Conservation (phyloP, 208 protist genomes). For the Trichomonas vaginalis region DNA sequence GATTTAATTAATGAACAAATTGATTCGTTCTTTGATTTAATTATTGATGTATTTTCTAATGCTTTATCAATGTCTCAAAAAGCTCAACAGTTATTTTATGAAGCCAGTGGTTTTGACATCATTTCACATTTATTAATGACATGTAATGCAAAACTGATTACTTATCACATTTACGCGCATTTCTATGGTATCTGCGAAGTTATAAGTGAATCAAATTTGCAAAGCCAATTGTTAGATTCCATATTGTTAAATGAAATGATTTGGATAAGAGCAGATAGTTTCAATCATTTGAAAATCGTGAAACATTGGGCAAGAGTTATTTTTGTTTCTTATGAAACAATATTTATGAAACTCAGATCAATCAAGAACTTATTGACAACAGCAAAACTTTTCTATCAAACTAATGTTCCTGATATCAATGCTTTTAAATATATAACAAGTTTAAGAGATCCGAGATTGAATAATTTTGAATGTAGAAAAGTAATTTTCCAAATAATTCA, state of each 20-base stretch:
- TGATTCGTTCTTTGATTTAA: not conserved
- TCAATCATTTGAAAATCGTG: not conserved
- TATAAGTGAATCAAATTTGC: not conserved
- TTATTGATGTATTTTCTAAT: not conserved
- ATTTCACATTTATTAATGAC: not conserved
- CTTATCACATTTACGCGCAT: not conserved
- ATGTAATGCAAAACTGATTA: not conserved
- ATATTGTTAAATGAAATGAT: not conserved
- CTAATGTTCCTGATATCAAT: not conserved
- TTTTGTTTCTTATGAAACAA: not conserved
- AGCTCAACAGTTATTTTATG: not conserved
- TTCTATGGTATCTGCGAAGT: not conserved
- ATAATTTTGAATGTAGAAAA: not conserved
- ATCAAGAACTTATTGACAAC: not conserved
- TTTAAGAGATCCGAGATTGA: not conserved
- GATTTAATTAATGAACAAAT: not conserved
- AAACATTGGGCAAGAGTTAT: not conserved
- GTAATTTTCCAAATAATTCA: not conserved
- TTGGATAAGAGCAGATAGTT: not conserved
- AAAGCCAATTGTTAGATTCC: not conserved
- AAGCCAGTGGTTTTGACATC: not conserved
- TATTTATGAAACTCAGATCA: not conserved
- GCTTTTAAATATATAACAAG: not conserved
- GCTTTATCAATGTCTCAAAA: not conserved
- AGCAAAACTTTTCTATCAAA: not conserved